phyloP scores from a whole-genome alignment of 345 rosid species.

The Syzygium aromaticum region DNA sequence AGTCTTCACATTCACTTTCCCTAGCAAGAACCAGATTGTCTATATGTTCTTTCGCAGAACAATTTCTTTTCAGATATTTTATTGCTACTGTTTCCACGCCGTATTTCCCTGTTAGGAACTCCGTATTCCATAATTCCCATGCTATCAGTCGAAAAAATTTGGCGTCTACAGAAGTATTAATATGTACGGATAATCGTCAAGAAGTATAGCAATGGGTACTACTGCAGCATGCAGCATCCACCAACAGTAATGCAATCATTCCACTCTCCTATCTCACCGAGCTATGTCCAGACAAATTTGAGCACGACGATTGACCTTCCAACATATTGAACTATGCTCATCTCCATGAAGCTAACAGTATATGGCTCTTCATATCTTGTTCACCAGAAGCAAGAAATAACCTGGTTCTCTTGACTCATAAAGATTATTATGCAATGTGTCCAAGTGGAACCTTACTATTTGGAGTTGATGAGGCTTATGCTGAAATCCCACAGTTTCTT shows the following conservation, averaged over 20 bases:
- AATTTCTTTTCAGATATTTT: neutral
- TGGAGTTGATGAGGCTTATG: constrained; percentile 9
- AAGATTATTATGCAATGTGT: neutral
- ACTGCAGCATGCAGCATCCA: neutral
- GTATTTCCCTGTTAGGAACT: neutral
- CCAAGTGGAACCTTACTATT: neutral
- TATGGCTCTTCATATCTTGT: neutral
- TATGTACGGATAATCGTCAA: neutral
- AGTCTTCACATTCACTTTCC: neutral
- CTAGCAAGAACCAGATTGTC: neutral
- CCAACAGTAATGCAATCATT: neutral
- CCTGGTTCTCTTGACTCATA: neutral
- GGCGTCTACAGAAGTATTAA: neutral
- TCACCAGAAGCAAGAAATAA: neutral
- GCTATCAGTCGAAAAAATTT: too few species aligned
- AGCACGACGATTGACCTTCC: neutral
- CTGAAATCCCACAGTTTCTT: constrained; percentile 5
- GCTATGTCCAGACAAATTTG: neutral
- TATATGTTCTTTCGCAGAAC: neutral
- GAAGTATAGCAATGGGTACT: neutral
- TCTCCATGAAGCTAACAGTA: neutral
- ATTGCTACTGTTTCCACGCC: neutral
- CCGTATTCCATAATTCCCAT: neutral
- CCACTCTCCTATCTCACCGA: neutral
- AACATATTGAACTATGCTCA: neutral